Base-by-base conservation (phyloP, 441 rosid genomes). In the Arabidopsis hybrid region DNA sequence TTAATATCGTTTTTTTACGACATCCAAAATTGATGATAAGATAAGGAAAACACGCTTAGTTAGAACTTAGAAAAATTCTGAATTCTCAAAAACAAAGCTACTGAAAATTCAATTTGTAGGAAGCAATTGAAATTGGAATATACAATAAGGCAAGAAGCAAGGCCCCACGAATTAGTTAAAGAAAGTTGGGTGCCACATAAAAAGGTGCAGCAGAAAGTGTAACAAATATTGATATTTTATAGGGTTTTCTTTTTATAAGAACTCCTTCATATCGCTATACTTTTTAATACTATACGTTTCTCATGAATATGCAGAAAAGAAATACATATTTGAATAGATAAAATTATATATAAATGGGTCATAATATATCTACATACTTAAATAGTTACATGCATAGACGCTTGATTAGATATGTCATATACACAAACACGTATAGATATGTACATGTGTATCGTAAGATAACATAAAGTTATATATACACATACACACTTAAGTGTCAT, bases 121-220 rank as follows among this genome's bases (percentile, higher is more conserved):
- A 40, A 52, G 8, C 47, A 12, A 47, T 8, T 38, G 17, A 32
- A 56, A 67, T 18, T 67, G 60, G 35, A 40, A 39, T 66, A 58
- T 17, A 50, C 39, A 31, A 43, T 5, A 49, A 59, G 47, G 63
- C 49, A 18, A 53, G n/a, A 40, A 18, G 31, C 57, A 42, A 67
- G 47, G 7, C 31, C 67, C 73, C 57, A 60, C 39, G 39, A 67
- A 52, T 74, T 52, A 6, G 57, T 42, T 51, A 67, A 39, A 60
- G 21, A 51, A 74, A 17, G 8, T 50, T 66, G 60, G 45, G 53
- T 59, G 46, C 14, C 58, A 58, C 32, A 13, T 47, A 50, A 49
- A 49, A 26, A 26, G 45, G 58, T 67, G 35, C 57, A 74, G 78
- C 77, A 49, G 55, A 67, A 50, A 67, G 68, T 74, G 73, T 51